Base-by-base conservation (phyloP, 2,329 filamentous ascomycete species). In the Fusarium beomiforme region DNA sequence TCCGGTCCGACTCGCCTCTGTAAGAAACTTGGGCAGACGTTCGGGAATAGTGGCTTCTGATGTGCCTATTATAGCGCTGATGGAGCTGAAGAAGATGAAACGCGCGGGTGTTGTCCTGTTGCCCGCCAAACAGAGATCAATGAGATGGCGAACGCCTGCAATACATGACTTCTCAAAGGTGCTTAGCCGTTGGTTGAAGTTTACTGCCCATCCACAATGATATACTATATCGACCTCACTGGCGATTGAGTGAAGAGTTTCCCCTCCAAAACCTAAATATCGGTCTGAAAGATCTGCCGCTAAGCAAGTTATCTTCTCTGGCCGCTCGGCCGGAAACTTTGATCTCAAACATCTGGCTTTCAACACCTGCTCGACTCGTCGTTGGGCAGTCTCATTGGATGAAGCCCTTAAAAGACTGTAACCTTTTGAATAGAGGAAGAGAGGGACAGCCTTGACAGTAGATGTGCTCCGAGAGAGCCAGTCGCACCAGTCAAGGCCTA, bases 201-300 rank as follows among this genome's bases (percentile, higher is more conserved):
- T 88, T 41, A 88, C 86, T 8, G 85, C 80, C 86, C 86, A 87
- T 8, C 86, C 85, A 39, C 81, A 81, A 77, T 88, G 85, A 26
- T 88, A 83, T 41, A 86, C 81, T 1, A 78, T 73, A 0, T 84
- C 85, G 33, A 86, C 67, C 2, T 76, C 67, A 16, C 68, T 59
- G 17, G 66, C 56, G 4, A 84, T 66, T 7, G 77, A 72, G 3
- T 74, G 67, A 17, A 78, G 76, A 8, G 66, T 72, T 0, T 78
- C 71, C 0, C 54, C 12, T 5, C 70, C 58, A 3, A 87, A 78
- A 10, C 85, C 84, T 16, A 86, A 79, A 46, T 81, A 77, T 14
- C 77, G 51, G 12, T 78, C 77, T 64, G 80, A 80, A 4, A 86
- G 79, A 64, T 86, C 83, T 1, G 81, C 77, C 1, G 83, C 79